Conservation (phyloP, 2,329 filamentous ascomycete species). For the Hymenoscyphus infarciens region DNA sequence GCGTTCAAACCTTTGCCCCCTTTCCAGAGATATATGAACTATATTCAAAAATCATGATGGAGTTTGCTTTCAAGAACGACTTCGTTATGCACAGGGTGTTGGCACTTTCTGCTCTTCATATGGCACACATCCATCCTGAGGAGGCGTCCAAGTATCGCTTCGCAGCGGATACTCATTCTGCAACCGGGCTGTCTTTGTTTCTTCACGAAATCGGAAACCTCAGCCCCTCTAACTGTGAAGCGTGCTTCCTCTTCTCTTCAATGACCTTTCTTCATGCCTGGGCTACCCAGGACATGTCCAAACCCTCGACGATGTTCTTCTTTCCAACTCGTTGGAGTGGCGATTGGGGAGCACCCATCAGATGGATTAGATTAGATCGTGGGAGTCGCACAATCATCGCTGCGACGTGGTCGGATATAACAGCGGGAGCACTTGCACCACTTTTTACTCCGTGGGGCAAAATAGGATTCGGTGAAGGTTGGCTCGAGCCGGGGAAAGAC, state of each 20-base stretch:
- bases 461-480: slow-evolving; percentile 11
- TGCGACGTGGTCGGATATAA: slow-evolving; percentile 15
- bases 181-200: slow-evolving; percentile 33
- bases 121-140: slow-evolving; percentile 32
- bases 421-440: slow-evolving; percentile 27
- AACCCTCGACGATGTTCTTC: slow-evolving; percentile 34
- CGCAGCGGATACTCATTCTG: slow-evolving; percentile 34
- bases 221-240: slow-evolving; percentile 35
- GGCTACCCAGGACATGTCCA: slow-evolving; percentile 25
- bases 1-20: slow-evolving; percentile 27
- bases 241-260: slow-evolving; percentile 35
- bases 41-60: slow-evolving; percentile 27
- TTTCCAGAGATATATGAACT: slow-evolving; percentile 16
- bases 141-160: slow-evolving; percentile 25
- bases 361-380: slow-evolving; percentile 35
- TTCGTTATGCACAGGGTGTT: slow-evolving; percentile 39
- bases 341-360: slow-evolving; percentile 27
- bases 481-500: slow-evolving; percentile 4
- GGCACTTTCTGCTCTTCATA: slow-evolving; percentile 37
- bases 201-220: slow-evolving; percentile 44
- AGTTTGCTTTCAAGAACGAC: slow-evolving; percentile 28
- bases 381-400: slow-evolving; percentile 28
- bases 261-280: slow-evolving; percentile 37
- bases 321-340: slow-evolving; percentile 33
- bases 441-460: slow-evolving; percentile 25